Conservation (phyloP, 2,329 filamentous ascomycete species). For the Penicillium palitans region DNA sequence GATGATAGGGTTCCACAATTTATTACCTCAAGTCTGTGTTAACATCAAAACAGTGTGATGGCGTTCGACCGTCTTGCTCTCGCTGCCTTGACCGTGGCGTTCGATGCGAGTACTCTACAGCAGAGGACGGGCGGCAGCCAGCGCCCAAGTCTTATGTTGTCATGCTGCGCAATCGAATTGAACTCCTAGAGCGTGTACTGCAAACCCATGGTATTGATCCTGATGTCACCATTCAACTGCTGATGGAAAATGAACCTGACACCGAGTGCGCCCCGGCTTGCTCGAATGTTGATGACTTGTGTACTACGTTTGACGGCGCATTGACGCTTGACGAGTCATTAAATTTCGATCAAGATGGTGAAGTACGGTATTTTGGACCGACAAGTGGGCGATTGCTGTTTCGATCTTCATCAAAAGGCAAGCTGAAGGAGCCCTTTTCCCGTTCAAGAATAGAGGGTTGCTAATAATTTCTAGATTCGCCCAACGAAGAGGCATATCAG, state of each 20-base stretch:
- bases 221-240: constrained; percentile 24
- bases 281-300: constrained; percentile 23
- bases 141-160: constrained; percentile 40
- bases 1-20: not conserved
- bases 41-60: constrained; percentile 34
- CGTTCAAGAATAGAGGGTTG: not conserved
- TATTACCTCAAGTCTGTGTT: not conserved
- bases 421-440: not conserved
- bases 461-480: constrained; percentile 13
- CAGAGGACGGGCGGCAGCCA: constrained; percentile 38
- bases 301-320: constrained; percentile 32
- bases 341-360: constrained; percentile 39
- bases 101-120: constrained; percentile 33
- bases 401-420: constrained; percentile 17
- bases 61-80: constrained; percentile 33
- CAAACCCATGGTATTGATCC: constrained; percentile 33
- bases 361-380: constrained; percentile 40
- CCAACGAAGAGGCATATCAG: constrained; percentile 5
- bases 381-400: constrained; percentile 41
- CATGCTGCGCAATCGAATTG: constrained; percentile 36
- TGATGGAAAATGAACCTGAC: constrained; percentile 7
- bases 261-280: not conserved
- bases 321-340: constrained; percentile 39
- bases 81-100: constrained; percentile 34
- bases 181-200: constrained; percentile 34